Evolutionary conservation across 1,139 yeast genomes (phyloP).

Genomic region (Insectozyma bohioensis): DNA sequence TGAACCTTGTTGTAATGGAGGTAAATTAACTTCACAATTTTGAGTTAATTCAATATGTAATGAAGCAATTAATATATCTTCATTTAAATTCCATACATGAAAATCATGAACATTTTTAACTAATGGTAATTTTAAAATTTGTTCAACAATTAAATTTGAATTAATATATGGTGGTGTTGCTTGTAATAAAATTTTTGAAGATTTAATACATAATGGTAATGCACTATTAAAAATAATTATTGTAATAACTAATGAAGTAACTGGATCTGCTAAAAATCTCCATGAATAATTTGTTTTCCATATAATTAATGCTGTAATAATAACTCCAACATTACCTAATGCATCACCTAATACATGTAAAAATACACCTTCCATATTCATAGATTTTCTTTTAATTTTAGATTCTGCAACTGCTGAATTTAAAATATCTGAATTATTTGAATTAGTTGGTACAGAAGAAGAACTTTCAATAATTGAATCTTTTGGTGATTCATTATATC

Average conservation of each 20-base stretch:
- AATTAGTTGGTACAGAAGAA: conserved; percentile 1
- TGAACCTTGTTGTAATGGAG: conserved; percentile 13
- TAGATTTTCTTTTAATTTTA: conserved; percentile 48
- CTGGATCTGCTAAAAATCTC: conserved; percentile 85
- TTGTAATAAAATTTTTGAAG: conserved; percentile 85
- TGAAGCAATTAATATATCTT: conserved; percentile 83
- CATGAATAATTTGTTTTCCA: conserved; percentile 92
- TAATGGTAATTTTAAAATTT: conserved; percentile 65
- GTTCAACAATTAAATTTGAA: conserved; percentile 69
- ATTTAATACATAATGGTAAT: conserved; percentile 81
- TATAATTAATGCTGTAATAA: conserved; percentile 81
- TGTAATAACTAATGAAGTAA: conserved; percentile 82
- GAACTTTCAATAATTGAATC: not conserved
- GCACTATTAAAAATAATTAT: conserved; percentile 88
- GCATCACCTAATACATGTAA: conserved; percentile 96
- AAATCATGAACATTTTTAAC: conserved; percentile 89
- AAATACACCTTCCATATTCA: conserved; percentile 97
- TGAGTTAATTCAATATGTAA: conserved; percentile 77
- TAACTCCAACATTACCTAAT: conserved; percentile 92
- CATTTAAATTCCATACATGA: conserved; percentile 96
- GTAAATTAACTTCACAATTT: conserved; percentile 14
- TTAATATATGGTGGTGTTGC: conserved; percentile 86
- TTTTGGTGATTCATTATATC: conserved; percentile 19
- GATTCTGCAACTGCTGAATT: conserved; percentile 9
- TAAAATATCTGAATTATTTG: conserved; percentile 15